Base-by-base conservation (phyloP, 768 basidiomycete species). In the Boletus sp. region DNA sequence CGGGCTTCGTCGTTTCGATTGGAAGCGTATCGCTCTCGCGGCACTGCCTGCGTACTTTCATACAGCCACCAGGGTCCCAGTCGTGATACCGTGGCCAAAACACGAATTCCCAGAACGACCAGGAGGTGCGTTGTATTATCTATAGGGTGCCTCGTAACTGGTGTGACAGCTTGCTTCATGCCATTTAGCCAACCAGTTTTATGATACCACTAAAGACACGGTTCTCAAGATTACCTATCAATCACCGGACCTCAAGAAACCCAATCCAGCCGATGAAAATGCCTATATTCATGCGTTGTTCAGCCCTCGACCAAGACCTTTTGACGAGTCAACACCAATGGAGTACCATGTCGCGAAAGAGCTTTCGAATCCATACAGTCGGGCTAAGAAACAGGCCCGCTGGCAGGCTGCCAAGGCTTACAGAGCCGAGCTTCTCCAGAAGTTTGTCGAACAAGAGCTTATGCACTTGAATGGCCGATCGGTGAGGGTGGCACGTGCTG, bases 331-430 rank as follows among this genome's bases (percentile, higher is more conserved):
- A 14, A 72, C 75, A 10, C 87, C 88, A 13, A 77, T 89, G 55
- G 91, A 93, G 66, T 64, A 79, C 23, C 82, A 83, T 64, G 71
- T 93, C 53, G 66, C 74, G 42, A 79, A 79, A 56, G 91, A 93
- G 64, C 80, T 93, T 37, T 78, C 88, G 27, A 91, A 92, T 68
- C 90, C 90, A 25, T 86, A 91, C 64, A 83, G 87, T 13, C 84
- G 88, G 19, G 87, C 90, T 9, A 91, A 89, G 76, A 91, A 88
- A 68, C 84, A 88, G 63, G 75, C 75, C 46, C 82, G 91, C 58
- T 93, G 87, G 87, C 82, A 88, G 67, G 75, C 74, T 5, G 79
- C 77, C 59, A 77, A 79, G 58, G 60, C 67, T 17, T 73, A 77
- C 57, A 78, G 77, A 64, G 74, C 77, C 41, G 68, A 70, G 19